Conservation (phyloP, 2,329 filamentous ascomycete species). For the Apiospora marii region DNA sequence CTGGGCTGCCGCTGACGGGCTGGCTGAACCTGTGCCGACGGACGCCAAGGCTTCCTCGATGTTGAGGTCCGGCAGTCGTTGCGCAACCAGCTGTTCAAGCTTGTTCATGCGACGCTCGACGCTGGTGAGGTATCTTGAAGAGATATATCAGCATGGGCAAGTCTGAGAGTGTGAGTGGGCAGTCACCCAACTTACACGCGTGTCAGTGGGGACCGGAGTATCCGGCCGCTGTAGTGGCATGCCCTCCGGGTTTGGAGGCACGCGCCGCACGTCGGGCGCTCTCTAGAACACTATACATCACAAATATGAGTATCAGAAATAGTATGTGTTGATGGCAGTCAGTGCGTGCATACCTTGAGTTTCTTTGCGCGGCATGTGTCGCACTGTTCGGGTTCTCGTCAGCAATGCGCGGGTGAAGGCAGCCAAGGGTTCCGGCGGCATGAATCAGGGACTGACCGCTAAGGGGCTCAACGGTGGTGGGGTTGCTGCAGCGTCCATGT, state of each 20-base stretch:
- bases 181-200: slow-evolving; percentile 33
- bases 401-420: neutral
- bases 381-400: slow-evolving; percentile 25
- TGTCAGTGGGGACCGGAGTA: slow-evolving; percentile 37
- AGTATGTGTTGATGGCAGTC: neutral
- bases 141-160: neutral
- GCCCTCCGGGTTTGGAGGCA: slow-evolving; percentile 34
- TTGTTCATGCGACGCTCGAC: slow-evolving; percentile 34
- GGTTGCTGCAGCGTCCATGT: slow-evolving; percentile 14
- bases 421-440: neutral
- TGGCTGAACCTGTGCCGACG: neutral
- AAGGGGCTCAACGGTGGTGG: slow-evolving; percentile 14
- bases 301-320: neutral
- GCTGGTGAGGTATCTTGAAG: slow-evolving; percentile 35
- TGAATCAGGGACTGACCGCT: neutral
- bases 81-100: slow-evolving; percentile 34
- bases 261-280: slow-evolving; percentile 36
- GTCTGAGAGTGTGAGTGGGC: neutral
- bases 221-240: slow-evolving; percentile 39
- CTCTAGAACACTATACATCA: slow-evolving; percentile 36
- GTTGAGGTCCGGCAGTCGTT: slow-evolving; percentile 35
- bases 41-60: slow-evolving; percentile 34
- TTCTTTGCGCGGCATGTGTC: slow-evolving; percentile 36
- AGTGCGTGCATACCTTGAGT: slow-evolving; percentile 30
- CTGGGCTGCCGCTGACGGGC: slow-evolving; percentile 15